Conservation (phyloP, 2,329 filamentous ascomycete genomes). For the Ophiostoma sp. region DNA sequence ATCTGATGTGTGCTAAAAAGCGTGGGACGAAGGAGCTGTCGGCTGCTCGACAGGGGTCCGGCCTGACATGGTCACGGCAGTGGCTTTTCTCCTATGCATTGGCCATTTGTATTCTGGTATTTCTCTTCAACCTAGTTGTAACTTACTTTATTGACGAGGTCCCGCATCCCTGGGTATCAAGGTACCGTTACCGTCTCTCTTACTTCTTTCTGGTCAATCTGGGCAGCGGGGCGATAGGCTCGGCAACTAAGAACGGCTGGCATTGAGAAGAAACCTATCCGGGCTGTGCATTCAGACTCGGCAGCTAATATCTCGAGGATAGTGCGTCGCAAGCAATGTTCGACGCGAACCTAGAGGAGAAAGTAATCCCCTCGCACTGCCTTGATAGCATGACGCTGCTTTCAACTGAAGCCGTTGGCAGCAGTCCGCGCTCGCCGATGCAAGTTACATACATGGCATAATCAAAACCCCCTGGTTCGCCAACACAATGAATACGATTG, state of each 20-base stretch:
- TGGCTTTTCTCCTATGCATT: not conserved
- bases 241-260: slow-evolving; percentile 1
- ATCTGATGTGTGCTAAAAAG: not conserved
- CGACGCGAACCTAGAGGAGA: not conserved
- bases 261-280: not conserved
- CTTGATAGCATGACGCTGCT: not conserved
- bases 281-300: not conserved
- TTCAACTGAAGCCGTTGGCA: not conserved
- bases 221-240: not conserved
- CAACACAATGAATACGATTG: not conserved
- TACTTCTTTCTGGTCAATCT: slow-evolving; percentile 3
- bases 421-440: not conserved
- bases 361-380: not conserved
- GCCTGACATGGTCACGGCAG: not conserved
- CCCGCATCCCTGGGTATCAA: not conserved
- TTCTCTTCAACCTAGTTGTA: not conserved
- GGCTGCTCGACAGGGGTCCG: not conserved
- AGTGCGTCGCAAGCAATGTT: not conserved
- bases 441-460: not conserved
- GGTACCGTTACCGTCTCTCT: not conserved
- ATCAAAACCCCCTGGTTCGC: not conserved
- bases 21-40: not conserved
- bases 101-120: not conserved
- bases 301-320: not conserved
- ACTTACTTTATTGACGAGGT: not conserved